Evolutionary conservation across 2,329 filamentous ascomycete genomes (phyloP), one percentile per base, ranked within the genome.

Genomic region (Penicillium expansum): DNA sequence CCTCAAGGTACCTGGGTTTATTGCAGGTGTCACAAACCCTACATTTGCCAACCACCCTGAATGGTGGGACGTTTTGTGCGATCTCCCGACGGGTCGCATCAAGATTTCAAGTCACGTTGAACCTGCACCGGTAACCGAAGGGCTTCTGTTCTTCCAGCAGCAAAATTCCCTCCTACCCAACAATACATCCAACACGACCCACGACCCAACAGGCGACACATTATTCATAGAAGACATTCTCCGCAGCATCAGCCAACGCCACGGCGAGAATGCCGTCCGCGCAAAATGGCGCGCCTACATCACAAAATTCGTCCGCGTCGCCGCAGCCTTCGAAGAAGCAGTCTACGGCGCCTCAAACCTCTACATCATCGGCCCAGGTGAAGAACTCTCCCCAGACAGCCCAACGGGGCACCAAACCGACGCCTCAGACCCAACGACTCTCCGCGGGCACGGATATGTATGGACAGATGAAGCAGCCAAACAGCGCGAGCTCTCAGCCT

Each of bases 61-160:
- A 71, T 99, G 94, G 94, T 99, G 94, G 94, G 94, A 99, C 74
- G 77, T 99, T 10, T 82, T 99, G 13, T 99, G 94, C 74, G 94
- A 99, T 74, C 80, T 99, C 41, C 89, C 92, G 0, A 93, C 88
- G 1, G 94, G 94, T 10, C 87, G 92, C 42, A 92, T 99, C 80
- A 96, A 94, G 76, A 97, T 99, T 68, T 96, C 91, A 69, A 91
- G 84, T 71, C 88, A 87, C 66, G 92, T 97, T 62, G 93, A 97
- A 61, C 76, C 84, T 22, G 89, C 92, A 0, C 85, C 88, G 1
- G 76, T 89, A 4, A 97, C 92, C 0, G 94, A 99, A 67, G 93
- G 93, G 0, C 81, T 94, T 10, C 72, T 87, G 2, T 96, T 89
- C 72, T 97, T 97, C 74, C 90, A 96, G 69, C 90, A 94, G 68